Evolutionary conservation across 768 basidiomycete genomes (phyloP).

Genomic region (Phaeotremella fagi): DNA sequence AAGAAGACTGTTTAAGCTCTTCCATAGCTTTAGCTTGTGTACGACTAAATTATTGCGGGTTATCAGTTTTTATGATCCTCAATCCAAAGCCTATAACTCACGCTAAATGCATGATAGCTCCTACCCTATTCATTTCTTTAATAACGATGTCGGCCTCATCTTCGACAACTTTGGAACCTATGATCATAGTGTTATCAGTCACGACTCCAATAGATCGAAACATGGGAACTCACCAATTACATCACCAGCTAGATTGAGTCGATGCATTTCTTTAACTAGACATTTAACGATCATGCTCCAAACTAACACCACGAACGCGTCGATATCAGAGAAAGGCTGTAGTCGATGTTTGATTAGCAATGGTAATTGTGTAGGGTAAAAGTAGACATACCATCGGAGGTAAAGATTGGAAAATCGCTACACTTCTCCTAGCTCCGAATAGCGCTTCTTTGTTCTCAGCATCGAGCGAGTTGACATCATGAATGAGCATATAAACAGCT

Average conservation of each 20-base stretch:
- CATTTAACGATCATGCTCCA: slow-evolving; percentile 35
- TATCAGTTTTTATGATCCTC: background rate
- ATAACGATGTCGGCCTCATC: slow-evolving; percentile 13
- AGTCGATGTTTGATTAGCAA: background rate
- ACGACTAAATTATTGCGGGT: slow-evolving; percentile 2
- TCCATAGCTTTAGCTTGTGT: slow-evolving; percentile 16
- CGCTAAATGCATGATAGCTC: slow-evolving; percentile 20
- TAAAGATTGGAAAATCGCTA: slow-evolving; percentile 21
- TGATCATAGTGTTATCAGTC: background rate
- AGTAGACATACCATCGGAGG: slow-evolving; percentile 23
- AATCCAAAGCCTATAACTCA: slow-evolving; percentile 4
- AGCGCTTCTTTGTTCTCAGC: slow-evolving; percentile 33
- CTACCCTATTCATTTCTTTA: slow-evolving; percentile 12
- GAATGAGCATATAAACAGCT: slow-evolving; percentile 32
- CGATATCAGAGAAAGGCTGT: slow-evolving; percentile 33
- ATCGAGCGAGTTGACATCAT: slow-evolving; percentile 40
- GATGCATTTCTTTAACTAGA: slow-evolving; percentile 33
- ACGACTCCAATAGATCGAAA: background rate
- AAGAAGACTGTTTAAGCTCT: slow-evolving; percentile 10
- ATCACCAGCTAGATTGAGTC: slow-evolving; percentile 13
- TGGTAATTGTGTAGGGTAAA: background rate
- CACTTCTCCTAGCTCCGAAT: slow-evolving; percentile 17
- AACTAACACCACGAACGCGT: slow-evolving; percentile 26
- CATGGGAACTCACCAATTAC: slow-evolving; percentile 8
- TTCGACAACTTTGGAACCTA: slow-evolving; percentile 8